Percentiles rank a stretch among this genome's conserved stretches.
These are phyloP conservation scores for Podospora tetraspora DNA, from an alignment of 495 filamentous ascomycete species.

Conservation along the genomic window DNA sequence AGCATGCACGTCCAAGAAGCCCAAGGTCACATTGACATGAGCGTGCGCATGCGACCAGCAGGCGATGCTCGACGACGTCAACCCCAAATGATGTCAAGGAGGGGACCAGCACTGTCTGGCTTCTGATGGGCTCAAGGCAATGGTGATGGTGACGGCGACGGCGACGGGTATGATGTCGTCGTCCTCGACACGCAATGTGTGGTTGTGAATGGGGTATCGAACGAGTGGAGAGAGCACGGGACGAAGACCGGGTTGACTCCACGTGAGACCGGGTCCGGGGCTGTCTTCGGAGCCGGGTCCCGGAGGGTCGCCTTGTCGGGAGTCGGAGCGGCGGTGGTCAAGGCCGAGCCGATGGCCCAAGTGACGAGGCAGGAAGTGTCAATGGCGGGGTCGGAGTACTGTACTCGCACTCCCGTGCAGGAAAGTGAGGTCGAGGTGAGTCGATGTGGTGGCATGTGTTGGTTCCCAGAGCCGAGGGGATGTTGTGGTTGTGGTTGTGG, in stretches of 20 bases:
- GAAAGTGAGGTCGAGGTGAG: background rate
- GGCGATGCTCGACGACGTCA: background rate
- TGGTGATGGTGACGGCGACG: background rate
- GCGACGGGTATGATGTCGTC: background rate
- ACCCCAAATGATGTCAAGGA: background rate
- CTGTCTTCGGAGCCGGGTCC: background rate
- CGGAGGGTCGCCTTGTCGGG: background rate
- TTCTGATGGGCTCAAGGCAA: too few relatives aligned
- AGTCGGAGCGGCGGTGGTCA: too few relatives aligned
- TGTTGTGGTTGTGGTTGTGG: background rate
- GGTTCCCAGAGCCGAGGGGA: background rate
- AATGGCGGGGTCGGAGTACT: background rate
- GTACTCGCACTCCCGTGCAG: background rate
- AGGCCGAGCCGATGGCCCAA: background rate
- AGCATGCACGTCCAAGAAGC: background rate
- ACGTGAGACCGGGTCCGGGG: background rate
- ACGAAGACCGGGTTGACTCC: constrained; percentile 1
- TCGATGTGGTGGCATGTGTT: background rate
- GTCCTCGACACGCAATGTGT: background rate
- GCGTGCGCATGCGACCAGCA: too few relatives aligned
- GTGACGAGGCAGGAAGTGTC: background rate
- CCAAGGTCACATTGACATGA: too few relatives aligned
- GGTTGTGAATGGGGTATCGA: background rate
- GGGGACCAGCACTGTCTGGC: background rate
- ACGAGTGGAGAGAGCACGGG: background rate